Conservation (phyloP, 2,329 filamentous ascomycete genomes). For the Exophiala calicioides region DNA sequence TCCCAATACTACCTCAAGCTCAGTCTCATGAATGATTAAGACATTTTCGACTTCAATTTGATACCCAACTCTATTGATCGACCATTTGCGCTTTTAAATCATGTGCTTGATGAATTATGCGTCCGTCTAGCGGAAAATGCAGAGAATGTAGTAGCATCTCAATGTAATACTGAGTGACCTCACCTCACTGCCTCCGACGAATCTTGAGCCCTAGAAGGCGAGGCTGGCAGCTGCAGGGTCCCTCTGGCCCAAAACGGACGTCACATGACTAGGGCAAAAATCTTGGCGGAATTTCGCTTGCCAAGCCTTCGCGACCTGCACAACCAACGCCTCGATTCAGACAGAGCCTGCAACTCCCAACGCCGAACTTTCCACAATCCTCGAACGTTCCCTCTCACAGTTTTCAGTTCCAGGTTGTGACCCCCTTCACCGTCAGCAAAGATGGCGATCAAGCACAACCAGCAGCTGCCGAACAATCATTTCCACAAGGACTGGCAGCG, state of each 20-base stretch:
- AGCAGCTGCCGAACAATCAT: slow-evolving; percentile 46
- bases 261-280: slow-evolving; percentile 19
- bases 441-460: slow-evolving; percentile 95
- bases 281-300: slow-evolving; percentile 10
- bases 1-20: slow-evolving; percentile 32
- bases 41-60: slow-evolving; percentile 8
- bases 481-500: slow-evolving; percentile 99
- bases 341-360: not conserved
- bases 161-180: too few relatives aligned
- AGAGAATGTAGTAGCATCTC: too few relatives aligned
- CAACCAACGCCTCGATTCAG: slow-evolving; percentile 12
- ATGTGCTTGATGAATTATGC: too few relatives aligned
- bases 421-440: slow-evolving; percentile 19
- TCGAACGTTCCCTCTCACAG: slow-evolving; percentile 27
- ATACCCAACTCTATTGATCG: too few relatives aligned
- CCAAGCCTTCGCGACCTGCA: slow-evolving; percentile 12
- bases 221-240: not conserved
- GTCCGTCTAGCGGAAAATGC: too few relatives aligned
- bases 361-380: slow-evolving; percentile 3
- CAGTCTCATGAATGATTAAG: slow-evolving; percentile 20
- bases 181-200: too few relatives aligned
- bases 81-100: too few relatives aligned
- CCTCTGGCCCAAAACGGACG: not conserved
- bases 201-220: too few relatives aligned
- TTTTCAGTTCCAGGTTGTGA: slow-evolving; percentile 13